Percentiles rank a stretch among this genome's conserved stretches.
Conservation (phyloP, 2,329 filamentous ascomycete species). For the Aureobasidium sp. region DNA sequence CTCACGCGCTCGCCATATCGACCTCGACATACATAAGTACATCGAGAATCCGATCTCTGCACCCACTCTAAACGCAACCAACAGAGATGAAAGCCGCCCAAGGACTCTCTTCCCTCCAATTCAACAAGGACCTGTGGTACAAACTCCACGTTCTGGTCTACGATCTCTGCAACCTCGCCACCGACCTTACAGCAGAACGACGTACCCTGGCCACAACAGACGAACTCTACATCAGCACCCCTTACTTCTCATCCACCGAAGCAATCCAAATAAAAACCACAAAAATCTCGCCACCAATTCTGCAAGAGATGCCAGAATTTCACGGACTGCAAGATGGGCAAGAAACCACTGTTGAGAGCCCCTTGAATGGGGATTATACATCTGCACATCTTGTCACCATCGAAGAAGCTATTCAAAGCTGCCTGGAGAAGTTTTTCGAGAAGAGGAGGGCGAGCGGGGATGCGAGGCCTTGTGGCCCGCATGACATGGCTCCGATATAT, state of each 20-base stretch:
- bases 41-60: not conserved
- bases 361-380: not conserved
- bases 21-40: not conserved
- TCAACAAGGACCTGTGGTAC: not conserved
- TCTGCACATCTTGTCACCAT: not conserved
- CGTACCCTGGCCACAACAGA: not conserved
- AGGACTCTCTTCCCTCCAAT: not conserved
- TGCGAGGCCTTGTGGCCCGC: slow-evolving; percentile 19
- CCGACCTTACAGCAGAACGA: not conserved
- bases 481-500: slow-evolving; percentile 20
- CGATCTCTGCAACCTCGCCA: not conserved
- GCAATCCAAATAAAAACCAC: not conserved
- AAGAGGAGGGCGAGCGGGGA: slow-evolving; percentile 19
- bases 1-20: too few species aligned
- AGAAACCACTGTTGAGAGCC: not conserved
- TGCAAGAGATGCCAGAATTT: not conserved
- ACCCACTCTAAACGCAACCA: not conserved
- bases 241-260: not conserved
- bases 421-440: slow-evolving; percentile 17
- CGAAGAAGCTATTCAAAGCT: slow-evolving; percentile 14
- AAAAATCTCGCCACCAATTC: not conserved
- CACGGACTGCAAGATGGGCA: not conserved
- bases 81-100: not conserved
- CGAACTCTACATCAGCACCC: not conserved
- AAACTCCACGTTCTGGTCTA: not conserved